Evolutionary conservation across 441 rosid species (phyloP).

Genomic region (Adansonia grandidieri): DNA sequence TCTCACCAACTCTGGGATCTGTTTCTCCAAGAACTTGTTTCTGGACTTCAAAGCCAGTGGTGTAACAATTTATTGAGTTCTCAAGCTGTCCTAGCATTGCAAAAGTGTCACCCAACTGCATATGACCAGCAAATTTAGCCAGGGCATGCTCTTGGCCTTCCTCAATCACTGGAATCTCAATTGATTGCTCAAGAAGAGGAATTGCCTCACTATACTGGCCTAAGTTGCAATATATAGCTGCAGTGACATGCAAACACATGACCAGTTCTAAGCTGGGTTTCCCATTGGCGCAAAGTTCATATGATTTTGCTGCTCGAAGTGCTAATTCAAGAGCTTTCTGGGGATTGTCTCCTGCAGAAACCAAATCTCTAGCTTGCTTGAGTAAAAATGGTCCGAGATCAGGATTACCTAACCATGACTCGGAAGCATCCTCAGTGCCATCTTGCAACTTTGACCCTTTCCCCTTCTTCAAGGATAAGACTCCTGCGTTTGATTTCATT

Average conservation of each 20-base stretch:
- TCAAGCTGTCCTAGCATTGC: conserved; percentile 75
- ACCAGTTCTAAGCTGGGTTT: conserved; percentile 59
- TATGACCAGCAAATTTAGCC: conserved; percentile 67
- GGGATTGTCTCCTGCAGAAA: conserved; percentile 61
- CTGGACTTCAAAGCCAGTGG: conserved; percentile 58
- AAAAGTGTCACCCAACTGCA: conserved; percentile 79
- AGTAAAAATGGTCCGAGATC: conserved; percentile 63
- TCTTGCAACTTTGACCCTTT: conserved; percentile 31
- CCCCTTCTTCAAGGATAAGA: conserved; percentile 32
- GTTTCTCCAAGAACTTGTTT: conserved; percentile 53
- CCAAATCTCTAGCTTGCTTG: conserved; percentile 66
- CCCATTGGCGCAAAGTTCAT: conserved; percentile 54
- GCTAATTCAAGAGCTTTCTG: conserved; percentile 65
- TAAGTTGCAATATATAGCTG: conserved; percentile 62
- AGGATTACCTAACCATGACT: conserved; percentile 48
- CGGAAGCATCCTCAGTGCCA: conserved; percentile 22
- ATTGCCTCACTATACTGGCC: conserved; percentile 64
- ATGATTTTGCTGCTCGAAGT: conserved; percentile 60
- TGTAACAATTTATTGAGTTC: conserved; percentile 58
- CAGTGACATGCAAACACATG: conserved; percentile 69
- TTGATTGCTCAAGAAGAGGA: conserved; percentile 57
- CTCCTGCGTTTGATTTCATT: conserved; percentile 50
- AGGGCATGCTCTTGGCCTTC: conserved; percentile 68
- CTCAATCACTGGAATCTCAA: conserved; percentile 53
- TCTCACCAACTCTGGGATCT: conserved; percentile 72